phyloP scores from a whole-genome alignment of 306 rosid species.

The Adenanthera pavonina region DNA sequence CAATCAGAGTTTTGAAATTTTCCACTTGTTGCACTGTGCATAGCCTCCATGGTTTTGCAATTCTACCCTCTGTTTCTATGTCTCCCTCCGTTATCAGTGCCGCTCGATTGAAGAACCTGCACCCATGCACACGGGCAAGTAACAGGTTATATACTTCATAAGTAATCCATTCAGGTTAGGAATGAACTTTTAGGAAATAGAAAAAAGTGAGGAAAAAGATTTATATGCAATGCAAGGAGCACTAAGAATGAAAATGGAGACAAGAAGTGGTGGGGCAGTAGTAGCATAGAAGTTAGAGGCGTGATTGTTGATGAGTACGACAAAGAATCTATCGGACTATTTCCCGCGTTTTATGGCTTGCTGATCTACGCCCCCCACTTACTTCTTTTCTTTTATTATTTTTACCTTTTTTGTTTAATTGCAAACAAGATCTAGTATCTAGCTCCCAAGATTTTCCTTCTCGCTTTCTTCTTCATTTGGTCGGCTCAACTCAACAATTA shows the following conservation, averaged over 20 bases:
- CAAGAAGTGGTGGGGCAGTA: neutral
- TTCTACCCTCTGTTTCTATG: slow-evolving; percentile 36
- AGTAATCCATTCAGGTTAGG: too few species aligned
- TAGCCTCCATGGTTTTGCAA: slow-evolving; percentile 50
- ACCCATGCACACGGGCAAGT: neutral
- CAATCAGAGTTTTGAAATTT: slow-evolving; percentile 42
- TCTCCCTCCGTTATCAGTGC: slow-evolving; percentile 47
- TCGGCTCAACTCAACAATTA: too few species aligned
- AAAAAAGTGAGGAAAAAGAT: neutral
- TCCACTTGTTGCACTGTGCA: slow-evolving; percentile 53
- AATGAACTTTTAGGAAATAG: neutral
- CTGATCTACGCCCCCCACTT: too few species aligned
- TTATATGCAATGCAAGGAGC: too few species aligned
- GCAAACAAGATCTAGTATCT: neutral
- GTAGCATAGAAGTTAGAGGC: neutral
- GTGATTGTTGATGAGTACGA: neutral
- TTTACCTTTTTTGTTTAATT: too few species aligned
- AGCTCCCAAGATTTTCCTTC: neutral
- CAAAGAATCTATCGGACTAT: neutral
- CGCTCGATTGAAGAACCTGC: slow-evolving; percentile 48
- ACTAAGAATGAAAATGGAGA: neutral
- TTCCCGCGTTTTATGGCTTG: neutral
- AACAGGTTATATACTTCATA: neutral
- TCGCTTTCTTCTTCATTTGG: too few species aligned
- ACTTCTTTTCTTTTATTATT: too few species aligned